Evolutionary conservation across 495 filamentous ascomycete genomes (phyloP), one percentile per base, ranked within the genome.

Genomic region (Talaromyces thailandensis): DNA sequence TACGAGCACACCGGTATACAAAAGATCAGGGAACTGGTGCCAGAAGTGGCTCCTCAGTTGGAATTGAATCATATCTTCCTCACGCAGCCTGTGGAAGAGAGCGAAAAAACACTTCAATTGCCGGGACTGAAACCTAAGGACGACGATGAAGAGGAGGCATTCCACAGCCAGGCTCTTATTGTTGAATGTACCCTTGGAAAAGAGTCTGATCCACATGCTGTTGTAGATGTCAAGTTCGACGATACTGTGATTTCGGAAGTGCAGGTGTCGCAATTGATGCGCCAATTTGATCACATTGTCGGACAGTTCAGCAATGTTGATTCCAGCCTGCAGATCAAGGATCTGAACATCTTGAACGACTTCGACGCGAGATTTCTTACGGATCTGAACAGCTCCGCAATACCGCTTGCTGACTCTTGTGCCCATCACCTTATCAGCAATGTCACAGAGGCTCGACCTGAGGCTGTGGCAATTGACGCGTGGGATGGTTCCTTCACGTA

Each of bases 401-500:
- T 37, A 1, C 23, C 62, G 1, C 57, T 61, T 5, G 66, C 73
- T 1, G 25, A 66, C 80, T 16, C 73, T 79, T 59, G 73, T 75
- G 6, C 26, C 77, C n/a, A 71, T 84, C 37, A 52, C 61, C 18
- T 66, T 76, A 61, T 51, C 8, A 51, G 23, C 45, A 23, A 6
- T 24, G 63, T 71, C 52, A 60, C 60, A 4, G 25, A 66, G 14
- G 12, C 61, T 23, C 60, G 61, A 11, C 75, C 80, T 1, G 51
- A 75, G 6, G 57, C 66, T 0, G 61, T 63, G 6, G 73, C 76
- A 14, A 51, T 80, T 0, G 65, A 58, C 45, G 63, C 72, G 2
- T 82, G 76, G 76, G 82, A 86, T 62, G 81, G 76, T n/a, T 53
- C 66, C 25, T 73, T 82, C 56, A 81, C 79, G 9, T 84, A 85